Conservation (phyloP, 306 rosid species). For the Lablab purpureus region DNA sequence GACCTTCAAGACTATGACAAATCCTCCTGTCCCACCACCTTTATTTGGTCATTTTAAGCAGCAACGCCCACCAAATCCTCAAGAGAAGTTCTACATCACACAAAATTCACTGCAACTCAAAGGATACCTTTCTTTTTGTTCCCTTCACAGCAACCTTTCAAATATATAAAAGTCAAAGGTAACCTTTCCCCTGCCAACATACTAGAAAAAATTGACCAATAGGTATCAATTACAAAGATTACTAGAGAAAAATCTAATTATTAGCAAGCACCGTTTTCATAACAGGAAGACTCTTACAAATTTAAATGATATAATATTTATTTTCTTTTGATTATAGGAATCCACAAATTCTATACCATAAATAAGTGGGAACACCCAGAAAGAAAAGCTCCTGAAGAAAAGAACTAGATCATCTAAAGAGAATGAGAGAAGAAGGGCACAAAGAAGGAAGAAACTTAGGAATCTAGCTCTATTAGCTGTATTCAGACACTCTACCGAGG, state of each 20-base stretch:
- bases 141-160: neutral
- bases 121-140: neutral
- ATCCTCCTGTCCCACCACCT: neutral
- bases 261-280: neutral
- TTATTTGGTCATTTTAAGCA: conserved; percentile 3
- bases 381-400: neutral
- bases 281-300: neutral
- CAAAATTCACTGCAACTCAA: neutral
- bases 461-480: neutral
- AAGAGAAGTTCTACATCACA: neutral
- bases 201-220: neutral
- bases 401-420: neutral
- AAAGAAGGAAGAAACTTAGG: neutral
- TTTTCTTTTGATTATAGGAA: neutral
- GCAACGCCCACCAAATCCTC: conserved; percentile 5
- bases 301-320: neutral
- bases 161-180: neutral
- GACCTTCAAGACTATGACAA: neutral
- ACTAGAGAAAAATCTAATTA: neutral
- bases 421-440: neutral
- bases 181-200: neutral
- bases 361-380: neutral
- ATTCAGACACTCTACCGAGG: neutral
- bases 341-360: neutral
- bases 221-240: neutral